Base-by-base conservation (phyloP, 1,284 basidiomycete species). In the Tylopilus orsonianus region DNA sequence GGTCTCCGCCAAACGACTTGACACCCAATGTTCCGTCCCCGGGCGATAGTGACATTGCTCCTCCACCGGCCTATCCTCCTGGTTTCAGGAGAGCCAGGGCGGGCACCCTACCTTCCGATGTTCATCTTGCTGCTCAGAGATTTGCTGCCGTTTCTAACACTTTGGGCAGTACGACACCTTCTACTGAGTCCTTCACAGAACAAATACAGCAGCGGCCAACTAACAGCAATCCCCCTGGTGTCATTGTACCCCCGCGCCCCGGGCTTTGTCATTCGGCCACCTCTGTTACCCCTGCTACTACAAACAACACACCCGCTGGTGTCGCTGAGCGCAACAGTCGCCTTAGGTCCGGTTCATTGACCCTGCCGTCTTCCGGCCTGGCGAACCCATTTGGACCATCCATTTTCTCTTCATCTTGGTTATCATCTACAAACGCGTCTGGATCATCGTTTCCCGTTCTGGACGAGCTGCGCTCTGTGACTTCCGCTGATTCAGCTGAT, bases 381-480 rank as follows among this genome's bases (percentile, higher is more conserved):
- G 86, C 84, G 52, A 91, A 90, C 62, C 87, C 91, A 3, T 96
- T 96, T 66, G 91, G 90, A 22, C 78, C 87, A 32, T 87, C 87
- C 55, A 82, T 93, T 43, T 95, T 94, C 62, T 87, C 89, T 24
- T 91, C 89, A 34, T 87, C 89, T 41, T 94, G 91, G 91, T 74
- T 93, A 57, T 78, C 88, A 29, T 80, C 82, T 37, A 71, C 77
- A 56, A 85, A 80, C 59, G 75, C 75, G 30, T 70, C 69, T 52
- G 74, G 73, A 34, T 73, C 75, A 47, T 78, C 79, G 20, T 80
- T 85, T 56, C 75, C 83, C 33, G 75, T 82, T 55, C 71, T 90
- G 56, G 88, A 91, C 50, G 89, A 92, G 67, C 67, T 89, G 58
- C 83, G 87, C 56, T 90, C 87, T 35, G 83, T 87, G 43, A 81